A percentile compares a stretch with the other conserved stretches of the same genome.
Conservation (phyloP, 768 basidiomycete species). For the Vararia minispora region DNA sequence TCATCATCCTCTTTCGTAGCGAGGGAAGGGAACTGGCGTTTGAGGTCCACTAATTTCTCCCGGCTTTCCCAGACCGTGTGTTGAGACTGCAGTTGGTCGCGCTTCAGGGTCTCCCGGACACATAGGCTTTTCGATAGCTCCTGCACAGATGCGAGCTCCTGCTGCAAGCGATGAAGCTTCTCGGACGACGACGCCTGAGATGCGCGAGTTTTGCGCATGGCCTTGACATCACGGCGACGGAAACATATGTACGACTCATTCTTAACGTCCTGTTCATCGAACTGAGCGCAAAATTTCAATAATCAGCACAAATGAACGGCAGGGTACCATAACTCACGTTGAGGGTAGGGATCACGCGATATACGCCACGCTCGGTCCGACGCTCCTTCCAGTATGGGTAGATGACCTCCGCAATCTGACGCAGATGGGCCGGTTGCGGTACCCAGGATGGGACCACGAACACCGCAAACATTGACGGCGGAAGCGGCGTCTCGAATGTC, state of each 20-base stretch:
- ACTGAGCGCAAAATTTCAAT: constrained; percentile 28
- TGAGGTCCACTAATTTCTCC: constrained; percentile 63
- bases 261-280: constrained; percentile 80
- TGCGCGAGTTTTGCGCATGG: constrained; percentile 87
- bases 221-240: constrained; percentile 88
- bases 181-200: constrained; percentile 86
- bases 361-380: constrained; percentile 68
- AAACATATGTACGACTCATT: constrained; percentile 98
- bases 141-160: constrained; percentile 60
- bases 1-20: constrained; percentile 62
- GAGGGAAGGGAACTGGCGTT: constrained; percentile 57
- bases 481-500: constrained; percentile 47
- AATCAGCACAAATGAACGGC: no score
- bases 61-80: constrained; percentile 72
- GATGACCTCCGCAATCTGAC: constrained; percentile 58
- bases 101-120: constrained; percentile 67
- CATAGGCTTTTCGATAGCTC: constrained; percentile 63
- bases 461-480: constrained; percentile 54
- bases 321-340: constrained; percentile 59
- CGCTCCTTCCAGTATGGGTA: constrained; percentile 91
- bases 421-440: constrained; percentile 48
- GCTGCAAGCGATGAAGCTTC: constrained; percentile 71
- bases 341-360: constrained; percentile 75
- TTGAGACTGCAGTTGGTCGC: constrained; percentile 45
- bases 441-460: constrained; percentile 60